Evolutionary conservation across 1,139 yeast genomes (phyloP).

Genomic region (Yamadazyma sp.): DNA sequence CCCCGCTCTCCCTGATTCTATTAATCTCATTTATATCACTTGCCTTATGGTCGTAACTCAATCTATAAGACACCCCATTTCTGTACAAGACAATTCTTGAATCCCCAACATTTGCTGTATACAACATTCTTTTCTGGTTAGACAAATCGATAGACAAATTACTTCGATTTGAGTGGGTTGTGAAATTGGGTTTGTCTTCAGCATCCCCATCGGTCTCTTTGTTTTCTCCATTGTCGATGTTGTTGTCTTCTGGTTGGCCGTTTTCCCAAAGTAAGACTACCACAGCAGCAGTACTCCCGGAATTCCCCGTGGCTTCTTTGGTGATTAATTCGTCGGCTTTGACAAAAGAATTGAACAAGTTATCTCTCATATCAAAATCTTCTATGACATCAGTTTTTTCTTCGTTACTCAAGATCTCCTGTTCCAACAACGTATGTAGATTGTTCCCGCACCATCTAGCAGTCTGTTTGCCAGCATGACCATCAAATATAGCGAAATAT

Average conservation of each 20-base stretch:
- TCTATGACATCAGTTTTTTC: slow-evolving; percentile 5
- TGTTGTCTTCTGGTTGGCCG: slow-evolving; percentile 1
- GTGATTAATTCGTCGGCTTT: slow-evolving; percentile 73
- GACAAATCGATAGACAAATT: slow-evolving; percentile 29
- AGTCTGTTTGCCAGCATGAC: slow-evolving; percentile 93
- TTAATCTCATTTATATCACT: slow-evolving; percentile 75
- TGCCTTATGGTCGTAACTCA: slow-evolving; percentile 94
- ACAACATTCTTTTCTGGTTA: slow-evolving; percentile 66
- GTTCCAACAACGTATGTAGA: slow-evolving; percentile 66
- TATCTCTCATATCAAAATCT: slow-evolving; percentile 42
- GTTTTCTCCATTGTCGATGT: slow-evolving; percentile 3
- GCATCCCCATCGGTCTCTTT: neutral
- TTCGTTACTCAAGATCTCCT: slow-evolving; percentile 36
- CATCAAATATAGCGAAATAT: slow-evolving; percentile 93
- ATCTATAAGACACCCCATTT: slow-evolving; percentile 68
- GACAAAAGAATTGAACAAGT: slow-evolving; percentile 60
- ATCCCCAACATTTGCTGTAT: slow-evolving; percentile 96
- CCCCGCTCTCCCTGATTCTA: slow-evolving; percentile 78
- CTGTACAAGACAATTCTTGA: slow-evolving; percentile 80
- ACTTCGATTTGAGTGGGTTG: slow-evolving; percentile 1
- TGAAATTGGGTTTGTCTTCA: slow-evolving; percentile 11
- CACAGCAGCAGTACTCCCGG: slow-evolving; percentile 96
- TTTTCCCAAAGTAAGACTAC: slow-evolving; percentile 87
- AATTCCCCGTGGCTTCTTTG: slow-evolving; percentile 57
- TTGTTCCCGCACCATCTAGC: slow-evolving; percentile 96